Conservation (phyloP, 2,329 filamentous ascomycete genomes). For the Colletotrichum horii region DNA sequence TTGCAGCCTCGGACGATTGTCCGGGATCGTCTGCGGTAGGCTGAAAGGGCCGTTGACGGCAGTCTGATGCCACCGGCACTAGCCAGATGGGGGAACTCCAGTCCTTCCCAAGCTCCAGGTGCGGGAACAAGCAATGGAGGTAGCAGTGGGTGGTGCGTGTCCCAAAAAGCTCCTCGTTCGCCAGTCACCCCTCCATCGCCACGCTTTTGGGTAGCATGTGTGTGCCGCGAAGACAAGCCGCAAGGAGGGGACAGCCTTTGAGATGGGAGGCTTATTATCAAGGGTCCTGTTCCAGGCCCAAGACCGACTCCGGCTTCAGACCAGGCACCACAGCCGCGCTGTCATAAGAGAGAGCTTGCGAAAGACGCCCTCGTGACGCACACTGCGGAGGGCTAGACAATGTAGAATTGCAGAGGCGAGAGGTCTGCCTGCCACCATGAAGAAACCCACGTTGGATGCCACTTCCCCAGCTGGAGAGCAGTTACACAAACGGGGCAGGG, state of each 20-base stretch:
- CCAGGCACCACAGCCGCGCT: background rate
- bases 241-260: background rate
- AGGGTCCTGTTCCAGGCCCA: background rate
- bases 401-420: background rate
- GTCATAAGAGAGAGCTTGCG: background rate
- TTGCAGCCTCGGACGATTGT: constrained; percentile 14
- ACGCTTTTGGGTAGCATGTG: constrained; percentile 23
- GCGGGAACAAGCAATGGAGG: background rate
- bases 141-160: background rate
- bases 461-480: background rate
- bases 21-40: constrained; percentile 16
- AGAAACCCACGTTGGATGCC: background rate
- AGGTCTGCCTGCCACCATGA: background rate
- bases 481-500: background rate
- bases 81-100: constrained; percentile 11
- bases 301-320: background rate
- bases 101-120: background rate
- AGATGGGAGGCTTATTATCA: constrained; percentile 5
- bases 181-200: constrained; percentile 16
- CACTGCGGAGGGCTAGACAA: background rate
- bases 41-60: constrained; percentile 18
- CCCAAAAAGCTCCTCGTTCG: constrained; percentile 3
- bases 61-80: constrained; percentile 17
- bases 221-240: constrained; percentile 13
- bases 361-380: background rate